phyloP scores from a whole-genome alignment of 768 basidiomycete species.

The Lentinula aciculospora region DNA sequence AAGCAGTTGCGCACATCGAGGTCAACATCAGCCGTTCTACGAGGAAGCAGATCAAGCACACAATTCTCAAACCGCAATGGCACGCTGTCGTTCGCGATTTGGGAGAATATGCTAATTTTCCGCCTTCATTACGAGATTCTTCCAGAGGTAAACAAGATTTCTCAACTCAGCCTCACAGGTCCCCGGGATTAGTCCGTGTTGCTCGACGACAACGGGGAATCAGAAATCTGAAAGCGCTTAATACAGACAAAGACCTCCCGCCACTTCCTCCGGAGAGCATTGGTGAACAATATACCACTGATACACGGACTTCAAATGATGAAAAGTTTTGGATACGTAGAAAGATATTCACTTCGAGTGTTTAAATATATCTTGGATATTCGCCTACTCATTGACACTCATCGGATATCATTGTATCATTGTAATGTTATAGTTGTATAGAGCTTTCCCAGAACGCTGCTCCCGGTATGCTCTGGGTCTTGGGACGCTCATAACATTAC shows the following conservation, averaged over 20 bases:
- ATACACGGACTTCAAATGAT: background rate
- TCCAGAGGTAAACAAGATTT: background rate
- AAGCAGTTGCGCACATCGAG: constrained; percentile 6
- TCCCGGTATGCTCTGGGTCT: no score
- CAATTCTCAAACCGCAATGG: background rate
- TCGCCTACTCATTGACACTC: no score
- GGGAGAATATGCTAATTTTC: background rate
- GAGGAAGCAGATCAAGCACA: background rate
- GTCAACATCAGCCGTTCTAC: background rate
- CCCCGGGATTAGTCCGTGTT: background rate
- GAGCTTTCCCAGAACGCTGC: no score
- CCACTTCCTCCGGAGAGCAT: background rate
- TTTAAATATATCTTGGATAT: no score
- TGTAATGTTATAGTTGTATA: no score
- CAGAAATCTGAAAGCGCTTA: background rate
- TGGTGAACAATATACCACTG: background rate
- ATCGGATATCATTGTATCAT: no score
- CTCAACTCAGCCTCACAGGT: background rate
- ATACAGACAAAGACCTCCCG: background rate
- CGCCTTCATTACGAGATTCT: background rate
- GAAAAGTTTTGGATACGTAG: constrained; percentile 3
- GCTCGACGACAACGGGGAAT: background rate
- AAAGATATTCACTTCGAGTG: background rate
- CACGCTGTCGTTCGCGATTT: background rate
- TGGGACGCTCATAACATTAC: no score